Conservation (phyloP, 495 filamentous ascomycete genomes). For the Penicillium coprophilum region DNA sequence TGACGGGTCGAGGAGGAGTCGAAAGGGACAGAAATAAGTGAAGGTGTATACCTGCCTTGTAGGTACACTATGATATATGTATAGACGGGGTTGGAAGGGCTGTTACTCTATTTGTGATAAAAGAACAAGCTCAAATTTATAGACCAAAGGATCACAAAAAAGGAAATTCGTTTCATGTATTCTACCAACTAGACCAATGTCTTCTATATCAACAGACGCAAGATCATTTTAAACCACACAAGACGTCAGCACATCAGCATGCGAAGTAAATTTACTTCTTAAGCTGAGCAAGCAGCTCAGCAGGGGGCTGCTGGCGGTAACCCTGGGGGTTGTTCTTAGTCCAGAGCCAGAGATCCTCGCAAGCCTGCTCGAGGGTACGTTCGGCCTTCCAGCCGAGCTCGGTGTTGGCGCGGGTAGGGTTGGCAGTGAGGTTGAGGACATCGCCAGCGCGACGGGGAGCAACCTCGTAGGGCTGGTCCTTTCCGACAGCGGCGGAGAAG, state of each 20-base stretch:
- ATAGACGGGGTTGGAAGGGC: neutral
- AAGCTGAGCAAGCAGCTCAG: slow-evolving; percentile 72
- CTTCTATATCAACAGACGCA: slow-evolving; percentile 26
- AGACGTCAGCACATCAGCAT: neutral
- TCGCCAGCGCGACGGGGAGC: slow-evolving; percentile 81
- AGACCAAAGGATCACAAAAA: slow-evolving; percentile 23
- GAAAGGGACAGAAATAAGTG: slow-evolving; percentile 34
- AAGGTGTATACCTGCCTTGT: neutral
- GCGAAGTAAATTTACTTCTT: slow-evolving; percentile 49
- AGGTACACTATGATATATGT: slow-evolving; percentile 2
- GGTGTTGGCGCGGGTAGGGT: slow-evolving; percentile 79
- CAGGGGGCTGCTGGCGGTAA: slow-evolving; percentile 85
- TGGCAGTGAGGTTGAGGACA: slow-evolving; percentile 90
- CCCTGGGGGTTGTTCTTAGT: slow-evolving; percentile 92
- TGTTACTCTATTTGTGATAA: neutral
- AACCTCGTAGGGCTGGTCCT: slow-evolving; percentile 82
- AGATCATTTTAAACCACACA: slow-evolving; percentile 5
- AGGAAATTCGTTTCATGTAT: slow-evolving; percentile 47
- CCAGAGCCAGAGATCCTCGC: slow-evolving; percentile 94
- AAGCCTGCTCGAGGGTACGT: slow-evolving; percentile 86
- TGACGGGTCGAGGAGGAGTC: slow-evolving; percentile 46
- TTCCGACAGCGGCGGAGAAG: slow-evolving; percentile 83
- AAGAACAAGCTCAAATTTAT: neutral
- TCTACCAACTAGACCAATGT: slow-evolving; percentile 24
- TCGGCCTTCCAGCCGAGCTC: slow-evolving; percentile 94